phyloP scores from a whole-genome alignment of 345 rosid genomes.

The Citrus australasica region DNA sequence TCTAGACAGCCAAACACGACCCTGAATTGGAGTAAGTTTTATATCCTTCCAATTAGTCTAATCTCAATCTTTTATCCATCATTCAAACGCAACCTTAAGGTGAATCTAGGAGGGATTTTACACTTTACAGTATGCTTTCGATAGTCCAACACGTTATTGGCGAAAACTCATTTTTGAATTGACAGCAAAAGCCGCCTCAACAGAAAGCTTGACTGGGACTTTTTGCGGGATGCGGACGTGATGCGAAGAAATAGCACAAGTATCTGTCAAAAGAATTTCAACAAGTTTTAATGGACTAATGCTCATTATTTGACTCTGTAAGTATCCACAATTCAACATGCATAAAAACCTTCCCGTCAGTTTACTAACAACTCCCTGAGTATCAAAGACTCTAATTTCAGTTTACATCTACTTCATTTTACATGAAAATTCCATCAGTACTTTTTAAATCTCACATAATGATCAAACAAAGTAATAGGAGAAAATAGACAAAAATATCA shows the following conservation, averaged over 20 bases:
- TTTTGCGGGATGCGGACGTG: neutral
- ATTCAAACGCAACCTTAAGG: neutral
- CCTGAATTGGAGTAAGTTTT: too few relatives aligned
- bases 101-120: neutral
- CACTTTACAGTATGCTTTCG: neutral
- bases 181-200: neutral
- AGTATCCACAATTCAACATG: neutral
- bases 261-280: neutral
- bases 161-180: neutral
- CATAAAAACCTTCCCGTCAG: neutral
- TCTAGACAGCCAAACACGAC: too few relatives aligned
- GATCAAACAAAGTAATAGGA: neutral
- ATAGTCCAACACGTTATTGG: neutral
- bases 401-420: neutral
- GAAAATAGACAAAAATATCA: neutral
- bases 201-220: neutral
- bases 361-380: neutral
- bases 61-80: too few relatives aligned
- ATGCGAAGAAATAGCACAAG: neutral
- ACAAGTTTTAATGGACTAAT: neutral
- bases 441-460: constrained; percentile 1
- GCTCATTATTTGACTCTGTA: neutral
- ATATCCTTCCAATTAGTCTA: too few relatives aligned
- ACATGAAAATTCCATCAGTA: neutral
- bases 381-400: neutral